These are phyloP conservation scores for Colletotrichum trifolii DNA, from an alignment of 2,329 filamentous ascomycete genomes.

Conservation along the genomic window DNA sequence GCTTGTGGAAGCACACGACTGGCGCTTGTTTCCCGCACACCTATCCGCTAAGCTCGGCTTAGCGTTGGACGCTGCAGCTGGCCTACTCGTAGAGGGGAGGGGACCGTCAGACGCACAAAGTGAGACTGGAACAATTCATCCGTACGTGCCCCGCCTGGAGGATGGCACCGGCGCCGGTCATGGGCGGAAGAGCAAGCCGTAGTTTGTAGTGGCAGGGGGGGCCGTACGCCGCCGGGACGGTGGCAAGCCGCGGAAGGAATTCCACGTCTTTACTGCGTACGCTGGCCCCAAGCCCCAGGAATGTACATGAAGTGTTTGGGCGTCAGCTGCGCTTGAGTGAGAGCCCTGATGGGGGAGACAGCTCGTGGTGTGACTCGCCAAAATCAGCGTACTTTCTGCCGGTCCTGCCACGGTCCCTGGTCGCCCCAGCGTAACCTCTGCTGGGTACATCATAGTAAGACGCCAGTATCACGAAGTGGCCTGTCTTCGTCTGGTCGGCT, in stretches of 20 bases:
- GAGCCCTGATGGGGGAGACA: slow-evolving; percentile 4
- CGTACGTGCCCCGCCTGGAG: slow-evolving; percentile 10
- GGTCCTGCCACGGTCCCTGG: neutral
- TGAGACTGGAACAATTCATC: neutral
- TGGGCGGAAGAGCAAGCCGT: neutral
- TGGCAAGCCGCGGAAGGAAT: slow-evolving; percentile 12
- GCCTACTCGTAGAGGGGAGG: too few species aligned
- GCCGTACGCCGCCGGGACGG: neutral
- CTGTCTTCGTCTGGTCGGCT: too few species aligned
- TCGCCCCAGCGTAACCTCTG: slow-evolving; percentile 3
- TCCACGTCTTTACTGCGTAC: slow-evolving; percentile 7
- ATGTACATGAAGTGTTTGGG: neutral
- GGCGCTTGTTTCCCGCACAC: neutral
- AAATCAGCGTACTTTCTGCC: neutral
- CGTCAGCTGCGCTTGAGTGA: slow-evolving; percentile 15
- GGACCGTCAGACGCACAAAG: neutral
- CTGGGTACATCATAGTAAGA: neutral
- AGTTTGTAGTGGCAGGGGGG: neutral
- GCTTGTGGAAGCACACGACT: neutral
- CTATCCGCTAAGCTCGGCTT: neutral
- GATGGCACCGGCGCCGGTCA: slow-evolving; percentile 8
- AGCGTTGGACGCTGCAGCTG: slow-evolving; percentile 13
- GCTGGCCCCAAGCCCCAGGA: neutral
- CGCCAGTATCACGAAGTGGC: slow-evolving; percentile 5
- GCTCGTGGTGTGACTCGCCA: slow-evolving; percentile 1